These are phyloP conservation scores for Termitomyces sp. DNA, from an alignment of 768 basidiomycete species.

Conservation along the genomic window DNA sequence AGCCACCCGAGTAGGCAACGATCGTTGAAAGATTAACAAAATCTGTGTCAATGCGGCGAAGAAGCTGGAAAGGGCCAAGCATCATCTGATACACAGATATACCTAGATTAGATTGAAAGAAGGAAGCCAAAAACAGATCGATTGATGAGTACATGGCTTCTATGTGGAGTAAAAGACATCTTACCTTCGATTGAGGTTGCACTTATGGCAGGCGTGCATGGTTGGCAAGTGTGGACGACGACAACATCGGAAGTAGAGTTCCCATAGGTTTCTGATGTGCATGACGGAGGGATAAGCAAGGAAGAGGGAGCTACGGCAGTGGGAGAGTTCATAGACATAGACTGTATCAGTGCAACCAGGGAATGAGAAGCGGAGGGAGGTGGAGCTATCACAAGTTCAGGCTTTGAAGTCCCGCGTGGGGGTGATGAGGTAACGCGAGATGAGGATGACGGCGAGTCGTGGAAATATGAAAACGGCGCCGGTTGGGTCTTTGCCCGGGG, in stretches of 20 bases:
- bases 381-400: constrained; percentile 21
- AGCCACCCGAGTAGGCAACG: constrained; percentile 41
- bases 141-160: constrained; percentile 8
- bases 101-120: constrained; percentile 35
- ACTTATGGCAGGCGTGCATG: constrained; percentile 59
- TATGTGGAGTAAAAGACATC: constrained; percentile 7
- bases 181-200: constrained; percentile 73
- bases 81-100: constrained; percentile 74
- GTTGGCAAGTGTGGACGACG: constrained; percentile 64
- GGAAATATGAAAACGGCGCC: constrained; percentile 23
- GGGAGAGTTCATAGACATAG: constrained; percentile 39
- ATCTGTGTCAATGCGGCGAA: constrained; percentile 77
- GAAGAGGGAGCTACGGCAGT: constrained; percentile 31
- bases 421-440: constrained; percentile 15
- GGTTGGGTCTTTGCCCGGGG: constrained; percentile 41
- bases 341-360: constrained; percentile 39
- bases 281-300: constrained; percentile 30
- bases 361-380: constrained; percentile 26
- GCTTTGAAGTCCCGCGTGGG: constrained; percentile 21
- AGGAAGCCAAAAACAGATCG: constrained; percentile 12
- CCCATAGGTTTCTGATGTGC: constrained; percentile 34
- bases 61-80: constrained; percentile 51
- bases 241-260: constrained; percentile 35
- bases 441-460: constrained; percentile 11
- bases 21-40: constrained; percentile 73